Base-by-base conservation (phyloP, 805 yeast genomes). In the Kazachstania bromeliacearum region DNA sequence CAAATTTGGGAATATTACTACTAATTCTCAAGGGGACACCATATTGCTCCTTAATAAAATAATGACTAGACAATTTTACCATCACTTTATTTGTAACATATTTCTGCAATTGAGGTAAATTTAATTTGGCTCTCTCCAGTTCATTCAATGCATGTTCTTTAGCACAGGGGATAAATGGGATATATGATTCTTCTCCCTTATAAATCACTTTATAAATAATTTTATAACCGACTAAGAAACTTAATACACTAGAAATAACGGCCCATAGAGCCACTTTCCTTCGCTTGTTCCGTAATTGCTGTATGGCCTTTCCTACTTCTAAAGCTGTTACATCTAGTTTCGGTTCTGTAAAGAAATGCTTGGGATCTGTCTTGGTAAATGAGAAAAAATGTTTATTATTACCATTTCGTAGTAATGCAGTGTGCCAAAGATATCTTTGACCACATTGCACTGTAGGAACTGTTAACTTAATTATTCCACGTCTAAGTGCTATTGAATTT, bases 11-110 rank as follows among this genome's bases (percentile, higher is more conserved):
- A n/a, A n/a, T n/a, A 10, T 48, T 39, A 31, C 36, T 34, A n/a
- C 34, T 37, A 10, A 44, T 42, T 28, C 44, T 46, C 18, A 57
- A 27, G 7, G 61, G 61, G 2, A 57, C 54, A 1, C 57, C 58
- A 35, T 53, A 57, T 28, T 55, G 43, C 22, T 53, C 57, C 31
- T 51, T 52, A 12, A 57, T 50, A 53, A 55, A 52, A 15, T 49
- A 48, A 41, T 56, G 59, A 16, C 43, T 42, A 7, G 57, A 48
- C 5, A 57, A 32, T 17, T 43, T 41, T 16, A 43, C 53, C 22
- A 55, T 35, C 2, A 53, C 51, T 17, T 49, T 36, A 19, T 46
- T 37, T 31, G 42, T 38, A 2, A 55, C 46, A 22, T 50, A n/a
- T 15, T 27, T 28, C 30, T 48, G 41, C 14, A 55, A 44, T 20